These are phyloP conservation scores for Pluteus cervinus DNA, from an alignment of 768 basidiomycete species.

Conservation along the genomic window DNA sequence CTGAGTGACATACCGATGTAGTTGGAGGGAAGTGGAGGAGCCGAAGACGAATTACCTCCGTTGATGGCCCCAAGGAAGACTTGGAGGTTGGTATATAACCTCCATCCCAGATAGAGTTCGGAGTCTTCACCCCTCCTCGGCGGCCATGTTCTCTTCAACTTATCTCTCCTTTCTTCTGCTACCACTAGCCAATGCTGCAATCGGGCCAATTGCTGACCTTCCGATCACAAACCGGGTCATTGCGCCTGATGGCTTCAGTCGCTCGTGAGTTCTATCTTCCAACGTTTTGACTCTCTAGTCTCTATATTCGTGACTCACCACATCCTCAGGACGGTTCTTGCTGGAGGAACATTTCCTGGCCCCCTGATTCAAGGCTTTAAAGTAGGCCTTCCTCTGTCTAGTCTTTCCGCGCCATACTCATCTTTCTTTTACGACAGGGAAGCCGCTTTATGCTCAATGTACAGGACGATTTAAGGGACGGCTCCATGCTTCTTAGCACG, in stretches of 20 bases:
- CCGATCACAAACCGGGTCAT: conserved; percentile 36
- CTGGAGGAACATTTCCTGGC: conserved; percentile 19
- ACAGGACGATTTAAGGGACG: conserved; percentile 13
- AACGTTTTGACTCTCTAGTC: no score
- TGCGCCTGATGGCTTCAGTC: conserved; percentile 43
- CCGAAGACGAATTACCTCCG: no score
- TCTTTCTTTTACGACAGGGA: conserved; percentile 10
- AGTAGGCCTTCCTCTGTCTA: conserved; percentile 3
- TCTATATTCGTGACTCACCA: background rate
- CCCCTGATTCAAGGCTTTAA: conserved; percentile 15
- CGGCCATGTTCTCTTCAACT: no score
- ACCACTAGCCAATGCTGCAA: no score
- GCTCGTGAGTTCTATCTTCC: conserved; percentile 26
- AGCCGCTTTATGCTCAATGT: conserved; percentile 18
- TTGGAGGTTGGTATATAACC: no score
- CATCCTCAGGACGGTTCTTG: conserved; percentile 17
- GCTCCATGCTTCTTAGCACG: conserved; percentile 15
- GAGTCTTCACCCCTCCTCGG: no score
- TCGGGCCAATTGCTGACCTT: conserved; percentile 27
- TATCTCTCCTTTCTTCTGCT: no score
- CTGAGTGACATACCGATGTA: no score
- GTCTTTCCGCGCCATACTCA: background rate
- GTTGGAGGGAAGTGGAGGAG: no score
- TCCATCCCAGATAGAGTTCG: no score
- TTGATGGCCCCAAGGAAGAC: no score